A percentile compares a stretch with the other conserved stretches of the same genome.
phyloP scores from a whole-genome alignment of 1,139 yeast genomes.

The Tardiomyces depauwii region DNA sequence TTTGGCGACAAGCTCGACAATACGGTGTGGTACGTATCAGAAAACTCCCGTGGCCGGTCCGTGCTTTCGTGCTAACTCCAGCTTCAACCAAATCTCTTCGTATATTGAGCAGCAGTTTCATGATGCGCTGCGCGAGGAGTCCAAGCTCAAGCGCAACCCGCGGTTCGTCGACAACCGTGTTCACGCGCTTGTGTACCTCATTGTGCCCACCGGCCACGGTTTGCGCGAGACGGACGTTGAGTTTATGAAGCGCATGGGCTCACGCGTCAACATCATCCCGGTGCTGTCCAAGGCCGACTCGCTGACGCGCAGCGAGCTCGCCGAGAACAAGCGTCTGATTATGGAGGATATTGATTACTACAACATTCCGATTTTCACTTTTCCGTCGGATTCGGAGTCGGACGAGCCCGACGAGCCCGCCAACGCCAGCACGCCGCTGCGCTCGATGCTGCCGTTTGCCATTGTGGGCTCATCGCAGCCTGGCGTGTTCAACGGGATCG shows the following conservation, averaged over 20 bases:
- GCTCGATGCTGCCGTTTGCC: conserved; percentile 78
- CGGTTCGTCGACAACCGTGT: conserved; percentile 63
- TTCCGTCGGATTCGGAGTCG: conserved; percentile 52
- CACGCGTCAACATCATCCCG: conserved; percentile 80
- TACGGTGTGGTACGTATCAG: conserved; percentile 31
- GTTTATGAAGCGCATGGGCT: conserved; percentile 65
- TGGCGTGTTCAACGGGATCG: conserved; percentile 48
- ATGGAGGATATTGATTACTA: conserved; percentile 66
- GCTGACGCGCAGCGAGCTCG: conserved; percentile 64
- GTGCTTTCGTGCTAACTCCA: background rate
- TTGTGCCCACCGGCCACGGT: conserved; percentile 69
- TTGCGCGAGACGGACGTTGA: conserved; percentile 63
- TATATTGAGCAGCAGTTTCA: conserved; percentile 86
- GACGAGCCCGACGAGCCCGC: conserved; percentile 47
- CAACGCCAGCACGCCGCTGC: conserved; percentile 68
- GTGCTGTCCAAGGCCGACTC: conserved; percentile 83
- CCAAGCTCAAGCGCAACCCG: conserved; percentile 78
- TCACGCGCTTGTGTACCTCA: conserved; percentile 60
- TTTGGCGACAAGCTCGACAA: conserved; percentile 67
- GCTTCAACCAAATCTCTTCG: conserved; percentile 60
- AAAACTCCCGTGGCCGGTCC: too few relatives aligned
- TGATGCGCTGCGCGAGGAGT: conserved; percentile 82
- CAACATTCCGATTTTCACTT: conserved; percentile 75
- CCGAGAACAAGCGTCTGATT: conserved; percentile 49
- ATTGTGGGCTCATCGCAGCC: conserved; percentile 61